These are phyloP conservation scores for Dipteronia dyeriana DNA, from an alignment of 345 rosid species.

Conservation along the genomic window DNA sequence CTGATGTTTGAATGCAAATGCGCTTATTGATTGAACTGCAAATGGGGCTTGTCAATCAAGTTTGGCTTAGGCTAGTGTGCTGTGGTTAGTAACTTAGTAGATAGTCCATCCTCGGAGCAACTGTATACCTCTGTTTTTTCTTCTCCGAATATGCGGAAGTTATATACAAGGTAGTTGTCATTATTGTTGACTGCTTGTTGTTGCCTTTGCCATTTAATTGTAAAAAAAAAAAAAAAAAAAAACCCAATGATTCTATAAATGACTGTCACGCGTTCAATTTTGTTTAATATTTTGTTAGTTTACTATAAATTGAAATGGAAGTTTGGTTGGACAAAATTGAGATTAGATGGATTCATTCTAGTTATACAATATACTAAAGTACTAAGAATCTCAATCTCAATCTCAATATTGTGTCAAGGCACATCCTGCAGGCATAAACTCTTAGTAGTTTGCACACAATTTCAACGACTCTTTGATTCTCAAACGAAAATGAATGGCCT, in stretches of 20 bases:
- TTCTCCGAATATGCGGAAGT: not conserved
- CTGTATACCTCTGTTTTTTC: not conserved
- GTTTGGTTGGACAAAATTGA: not conserved
- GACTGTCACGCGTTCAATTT: not conserved
- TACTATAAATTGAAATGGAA: too few species aligned
- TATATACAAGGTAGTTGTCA: not conserved
- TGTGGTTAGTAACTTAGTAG: not conserved
- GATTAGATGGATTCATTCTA: not conserved
- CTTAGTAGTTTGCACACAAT: not conserved
- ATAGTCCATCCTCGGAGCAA: not conserved
- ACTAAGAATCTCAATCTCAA: not conserved
- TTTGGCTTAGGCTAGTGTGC: not conserved
- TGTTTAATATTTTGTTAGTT: not conserved
- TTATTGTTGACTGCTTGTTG: too few species aligned
- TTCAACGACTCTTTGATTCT: not conserved
- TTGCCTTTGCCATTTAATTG: not conserved
- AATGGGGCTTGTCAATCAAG: not conserved
- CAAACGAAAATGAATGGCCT: not conserved
- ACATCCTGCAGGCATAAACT: not conserved
- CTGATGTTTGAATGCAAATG: not conserved
- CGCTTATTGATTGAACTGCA: not conserved
- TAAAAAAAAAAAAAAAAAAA: too few species aligned
- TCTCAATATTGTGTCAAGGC: not conserved
- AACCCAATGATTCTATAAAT: not conserved
- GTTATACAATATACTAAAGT: not conserved